Evolutionary conservation across 1,139 yeast genomes (phyloP), one percentile per base, ranked within the genome.

Genomic region (Zygosaccharomyces pseudobailii): DNA sequence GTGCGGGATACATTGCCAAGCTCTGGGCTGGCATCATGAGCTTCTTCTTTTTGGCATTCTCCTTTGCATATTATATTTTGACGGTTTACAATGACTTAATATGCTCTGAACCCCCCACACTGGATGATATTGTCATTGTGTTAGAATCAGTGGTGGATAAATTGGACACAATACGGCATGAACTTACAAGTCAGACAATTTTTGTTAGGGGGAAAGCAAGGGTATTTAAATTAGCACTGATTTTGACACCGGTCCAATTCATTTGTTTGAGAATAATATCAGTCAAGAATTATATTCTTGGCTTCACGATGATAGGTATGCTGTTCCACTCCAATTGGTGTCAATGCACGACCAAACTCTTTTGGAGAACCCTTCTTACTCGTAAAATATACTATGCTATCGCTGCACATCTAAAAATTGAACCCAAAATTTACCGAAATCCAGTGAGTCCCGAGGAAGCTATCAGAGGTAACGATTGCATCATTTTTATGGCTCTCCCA

Each of bases 61-160:
- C 63, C 2, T 35, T 48, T 4, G 33, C 53, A 10, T 62, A 58
- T 42, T 61, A 60, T 40, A 42, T 61, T 7, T 36, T 48, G 17
- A 49, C 63, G 3, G 49, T 61, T 2, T 45, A 52, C 24, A 37
- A 44, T n/a, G 61, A 59, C 32, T 38, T 61, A 27, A 9, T 6
- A n/a, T 43, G 45, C 20, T 47, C 50, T n/a, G 68, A 64, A 38
- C 58, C 66, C 3, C 68, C 68, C 17, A 64, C 67, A 6, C 37
- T 62, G 36, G 68, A 64, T 34, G 67, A 64, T 39, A 58, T 64
- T 13, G 54, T 58, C n/a, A 51, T 57, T n/a, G 43, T 56, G 10
- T 38, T 62, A 31, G 62, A 59, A 36, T 58, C 58, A 8, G 58
- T 64, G 19, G 33, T 48, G 23, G 56, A 55, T 28, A 64, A 64